Evolutionary conservation across 805 yeast species (phyloP), one percentile per base, ranked within the genome.

Genomic region (Ogataea thermomethanolica): DNA sequence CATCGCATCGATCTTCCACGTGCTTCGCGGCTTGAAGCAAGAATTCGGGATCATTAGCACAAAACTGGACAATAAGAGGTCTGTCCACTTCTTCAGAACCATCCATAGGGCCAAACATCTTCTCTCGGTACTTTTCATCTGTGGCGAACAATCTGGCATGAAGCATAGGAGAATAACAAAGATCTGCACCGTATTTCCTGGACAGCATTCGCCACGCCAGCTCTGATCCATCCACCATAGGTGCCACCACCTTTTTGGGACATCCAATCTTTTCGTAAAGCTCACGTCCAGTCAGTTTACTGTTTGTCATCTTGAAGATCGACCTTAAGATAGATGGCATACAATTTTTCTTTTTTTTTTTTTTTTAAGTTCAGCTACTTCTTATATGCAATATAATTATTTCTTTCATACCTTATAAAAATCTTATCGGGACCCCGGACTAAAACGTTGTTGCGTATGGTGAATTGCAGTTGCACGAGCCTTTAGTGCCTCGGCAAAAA

Each of bases 151-250:
- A 65, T 35, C 89, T 72, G 3, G 99, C 95, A 62, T 93, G 98
- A 50, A 84, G 76, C 99, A 93, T 93, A 3, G 99, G 99, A 0
- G 98, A 86, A 55, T 91, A 93, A 56, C 96, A 87, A 25, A 93
- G 67, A 2, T 89, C 87, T 0, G 99, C 98, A 3, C 99, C 99
- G 54, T 90, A 83, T 44, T 74, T 70, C 41, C 98, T 73, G 3
- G 95, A 84, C 11, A 93, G 67, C 12, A 86, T 74, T 49, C 99
- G 72, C 98, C 98, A 93, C 2, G 95, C 98, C 13, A 93, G 71
- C 57, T 93, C 99, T 3, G 91, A 81, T 51, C 89, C 97, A 61
- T 93, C 99, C 13, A 93, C 99, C 97, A 93, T 91, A 1, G 99
- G 99, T 3, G 98, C 99, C 14, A 93, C 93, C 20, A 93, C 81